phyloP scores from a whole-genome alignment of 2,329 filamentous ascomycete genomes.

The Diaporthe sp. region DNA sequence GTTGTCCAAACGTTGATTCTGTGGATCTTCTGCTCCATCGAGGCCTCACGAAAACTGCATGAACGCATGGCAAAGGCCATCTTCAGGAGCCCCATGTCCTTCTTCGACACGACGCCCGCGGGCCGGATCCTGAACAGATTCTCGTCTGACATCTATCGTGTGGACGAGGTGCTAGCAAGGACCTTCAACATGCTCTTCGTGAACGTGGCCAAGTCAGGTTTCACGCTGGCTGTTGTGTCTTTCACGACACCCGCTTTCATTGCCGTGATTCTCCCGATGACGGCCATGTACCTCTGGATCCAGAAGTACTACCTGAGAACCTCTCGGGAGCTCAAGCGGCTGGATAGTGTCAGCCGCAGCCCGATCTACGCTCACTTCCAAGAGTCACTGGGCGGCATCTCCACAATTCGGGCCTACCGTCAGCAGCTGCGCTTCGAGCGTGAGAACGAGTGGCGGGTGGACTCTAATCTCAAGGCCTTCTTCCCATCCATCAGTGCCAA shows the following conservation, averaged over 20 bases:
- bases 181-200: constrained; percentile 98
- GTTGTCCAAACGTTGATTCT: constrained; percentile 94
- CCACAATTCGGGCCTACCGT: constrained; percentile 94
- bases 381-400: constrained; percentile 93
- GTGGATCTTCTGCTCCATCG: constrained; percentile 99
- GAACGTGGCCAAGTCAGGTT: constrained; percentile 80
- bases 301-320: constrained; percentile 97
- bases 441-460: constrained; percentile 98
- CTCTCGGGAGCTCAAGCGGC: constrained; percentile 93
- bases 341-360: constrained; percentile 95
- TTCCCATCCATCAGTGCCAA: constrained; percentile 96
- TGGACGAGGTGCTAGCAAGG: constrained; percentile 94
- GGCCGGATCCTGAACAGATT: constrained; percentile 98
- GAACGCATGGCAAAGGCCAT: constrained; percentile 98
- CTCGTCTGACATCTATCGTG: constrained; percentile 86
- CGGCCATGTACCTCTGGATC: constrained; percentile 88
- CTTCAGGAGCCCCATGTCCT: constrained; percentile 97
- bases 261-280: constrained; percentile 84
- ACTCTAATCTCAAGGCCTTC: constrained; percentile 93
- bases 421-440: constrained; percentile 89
- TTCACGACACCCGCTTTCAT: constrained; percentile 85
- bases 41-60: constrained; percentile 96
- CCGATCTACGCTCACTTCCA: constrained; percentile 99
- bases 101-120: constrained; percentile 97
- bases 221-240: constrained; percentile 90